Base-by-base conservation (phyloP, 1,284 basidiomycete species). In the Mycena sp. region DNA sequence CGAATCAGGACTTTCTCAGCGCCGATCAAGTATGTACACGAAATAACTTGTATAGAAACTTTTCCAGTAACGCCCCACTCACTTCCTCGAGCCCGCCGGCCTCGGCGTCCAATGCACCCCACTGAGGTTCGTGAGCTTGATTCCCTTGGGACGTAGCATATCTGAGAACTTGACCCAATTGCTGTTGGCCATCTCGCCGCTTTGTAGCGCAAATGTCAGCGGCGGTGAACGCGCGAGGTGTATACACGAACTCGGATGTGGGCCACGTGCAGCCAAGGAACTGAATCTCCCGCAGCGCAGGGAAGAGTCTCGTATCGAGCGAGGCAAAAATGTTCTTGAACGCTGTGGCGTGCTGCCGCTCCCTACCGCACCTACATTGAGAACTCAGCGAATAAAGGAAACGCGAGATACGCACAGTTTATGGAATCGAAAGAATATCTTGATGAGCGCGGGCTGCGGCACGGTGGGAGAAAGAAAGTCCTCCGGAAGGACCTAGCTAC, bases 101-200 rank as follows among this genome's bases (percentile, higher is more conserved):
- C n/a, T n/a, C 77, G 44, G n/a, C 3, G 45, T 51, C 49, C 57
- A 38, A 32, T 23, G 26, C 2, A 51, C 12, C 2, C 46, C 46
- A 25, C 16, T 11, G 25, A 17, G 2, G 21, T 49, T 48, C 2
- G 28, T 51, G 19, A 59, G 48, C 45, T 51, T 48, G 26, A 58
- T 38, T 4, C 44, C 44, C 17, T 57, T 57, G 21, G 30, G 32
- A 17, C 25, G 54, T 32, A 49, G 25, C 9, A 48, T 1, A 3
- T 56, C 44, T 14, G 45, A 48, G 17, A 49, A 16, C 4, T 3
- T 19, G 12, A 57, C 35, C 35, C 37, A 48, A n/a, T 57, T 14
- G 28, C 28, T 40, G 25, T 40, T 49, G 4, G 17, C 3, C 6
- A 38, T n/a, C 21, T 43, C 35, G 1, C 25, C 17, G 21, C 55